A percentile compares a stretch with the other conserved stretches of the same genome.
These are phyloP conservation scores for Meripilus lineatus DNA, from an alignment of 1,284 basidiomycete species.

Conservation along the genomic window DNA sequence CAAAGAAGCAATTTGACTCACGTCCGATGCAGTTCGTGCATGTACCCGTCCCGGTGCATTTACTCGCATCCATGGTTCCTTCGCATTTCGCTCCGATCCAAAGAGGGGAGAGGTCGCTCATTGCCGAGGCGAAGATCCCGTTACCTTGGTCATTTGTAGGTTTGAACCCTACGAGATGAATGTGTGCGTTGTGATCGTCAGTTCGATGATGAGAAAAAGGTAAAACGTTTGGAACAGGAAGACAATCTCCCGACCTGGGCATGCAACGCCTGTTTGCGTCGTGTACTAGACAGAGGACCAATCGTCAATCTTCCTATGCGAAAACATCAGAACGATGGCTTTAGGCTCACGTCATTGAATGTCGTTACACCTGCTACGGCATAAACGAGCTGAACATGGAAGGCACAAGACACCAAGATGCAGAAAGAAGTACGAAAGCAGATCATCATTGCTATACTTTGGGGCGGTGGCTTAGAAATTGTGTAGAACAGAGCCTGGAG, in stretches of 20 bases:
- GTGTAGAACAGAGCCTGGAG: too few relatives aligned
- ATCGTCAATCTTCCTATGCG: too few relatives aligned
- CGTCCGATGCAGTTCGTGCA: constrained; percentile 25
- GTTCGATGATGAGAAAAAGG: not conserved
- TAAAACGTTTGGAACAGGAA: too few relatives aligned
- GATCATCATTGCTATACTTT: too few relatives aligned
- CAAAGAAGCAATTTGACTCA: constrained; percentile 8
- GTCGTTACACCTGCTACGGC: too few relatives aligned
- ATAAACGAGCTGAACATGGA: too few relatives aligned
- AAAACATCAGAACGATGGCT: too few relatives aligned
- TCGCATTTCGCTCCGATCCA: constrained; percentile 28
- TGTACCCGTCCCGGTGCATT: constrained; percentile 27
- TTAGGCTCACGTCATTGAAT: too few relatives aligned
- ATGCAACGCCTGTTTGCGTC: constrained; percentile 26
- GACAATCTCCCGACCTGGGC: constrained; percentile 23
- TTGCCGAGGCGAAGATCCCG: constrained; percentile 29
- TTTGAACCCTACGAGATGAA: constrained; percentile 16
- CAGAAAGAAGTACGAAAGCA: too few relatives aligned
- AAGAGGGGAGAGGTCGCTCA: constrained; percentile 31
- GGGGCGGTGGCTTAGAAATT: too few relatives aligned
- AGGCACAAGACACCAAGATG: too few relatives aligned
- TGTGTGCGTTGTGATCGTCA: not conserved
- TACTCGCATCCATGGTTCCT: constrained; percentile 26
- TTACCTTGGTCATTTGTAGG: constrained; percentile 28
- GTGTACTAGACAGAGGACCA: constrained; percentile 26